phyloP scores from a whole-genome alignment of 2,329 filamentous ascomycete species.

The Aspergillus tanneri region DNA sequence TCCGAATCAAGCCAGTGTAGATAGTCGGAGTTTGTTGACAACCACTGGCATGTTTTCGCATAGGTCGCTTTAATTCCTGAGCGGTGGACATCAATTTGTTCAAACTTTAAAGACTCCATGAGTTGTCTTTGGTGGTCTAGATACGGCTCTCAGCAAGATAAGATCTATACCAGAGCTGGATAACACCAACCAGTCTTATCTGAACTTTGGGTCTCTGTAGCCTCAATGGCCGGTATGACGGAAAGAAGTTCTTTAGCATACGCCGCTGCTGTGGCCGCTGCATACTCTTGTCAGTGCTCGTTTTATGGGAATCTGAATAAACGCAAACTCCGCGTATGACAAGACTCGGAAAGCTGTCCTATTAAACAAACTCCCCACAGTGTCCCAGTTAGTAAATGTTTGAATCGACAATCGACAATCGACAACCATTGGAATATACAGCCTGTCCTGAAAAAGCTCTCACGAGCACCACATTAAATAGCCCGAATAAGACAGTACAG shows the following conservation, averaged over 20 bases:
- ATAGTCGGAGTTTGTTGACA: constrained; percentile 35
- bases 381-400: too few relatives aligned
- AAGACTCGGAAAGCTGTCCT: background rate
- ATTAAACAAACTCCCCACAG: too few relatives aligned
- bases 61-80: constrained; percentile 39
- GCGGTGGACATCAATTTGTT: constrained; percentile 39
- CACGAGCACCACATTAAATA: too few relatives aligned
- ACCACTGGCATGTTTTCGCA: constrained; percentile 42
- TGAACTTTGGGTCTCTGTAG: too few relatives aligned
- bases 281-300: constrained; percentile 30
- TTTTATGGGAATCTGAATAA: constrained; percentile 31
- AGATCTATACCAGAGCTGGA: too few relatives aligned
- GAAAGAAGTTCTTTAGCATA: constrained; percentile 21
- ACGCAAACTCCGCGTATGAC: constrained; percentile 24
- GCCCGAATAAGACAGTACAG: too few relatives aligned
- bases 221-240: background rate
- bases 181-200: too few relatives aligned
- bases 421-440: too few relatives aligned
- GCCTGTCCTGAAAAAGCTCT: too few relatives aligned
- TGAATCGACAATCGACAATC: too few relatives aligned
- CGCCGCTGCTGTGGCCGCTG: constrained; percentile 27
- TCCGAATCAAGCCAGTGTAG: constrained; percentile 34
- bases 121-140: constrained; percentile 13
- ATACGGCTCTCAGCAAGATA: background rate
- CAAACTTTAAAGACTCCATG: constrained; percentile 34